These are phyloP conservation scores for Penicillium sp. DNA, from an alignment of 2,329 filamentous ascomycete genomes.

Conservation along the genomic window DNA sequence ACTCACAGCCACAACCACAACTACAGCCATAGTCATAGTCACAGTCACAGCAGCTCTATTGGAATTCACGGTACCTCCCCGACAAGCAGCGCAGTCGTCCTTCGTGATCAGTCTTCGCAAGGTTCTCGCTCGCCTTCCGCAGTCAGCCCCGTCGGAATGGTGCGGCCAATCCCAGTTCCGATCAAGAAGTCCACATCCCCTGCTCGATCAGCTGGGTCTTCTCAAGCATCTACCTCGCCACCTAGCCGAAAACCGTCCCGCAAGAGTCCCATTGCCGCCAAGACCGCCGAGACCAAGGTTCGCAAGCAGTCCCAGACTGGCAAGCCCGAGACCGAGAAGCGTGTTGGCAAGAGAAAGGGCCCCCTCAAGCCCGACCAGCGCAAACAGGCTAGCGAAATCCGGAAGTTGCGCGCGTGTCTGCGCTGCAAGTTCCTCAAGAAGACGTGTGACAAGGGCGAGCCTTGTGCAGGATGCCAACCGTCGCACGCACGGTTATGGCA, in stretches of 20 bases:
- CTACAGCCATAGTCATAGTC: conserved; percentile 9
- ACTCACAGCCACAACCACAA: conserved; percentile 28
- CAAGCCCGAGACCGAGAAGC: conserved; percentile 90
- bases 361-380: conserved; percentile 89
- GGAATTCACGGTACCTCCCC: conserved; percentile 25
- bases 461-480: conserved; percentile 90
- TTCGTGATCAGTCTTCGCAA: conserved; percentile 43
- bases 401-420: conserved; percentile 88
- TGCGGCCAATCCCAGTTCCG: conserved; percentile 61
- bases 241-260: conserved; percentile 64
- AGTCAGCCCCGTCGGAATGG: conserved; percentile 66
- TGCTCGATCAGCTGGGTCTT: conserved; percentile 58
- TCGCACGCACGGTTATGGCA: conserved; percentile 96
- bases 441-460: conserved; percentile 96
- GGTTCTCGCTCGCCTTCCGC: conserved; percentile 46
- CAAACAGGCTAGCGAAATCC: conserved; percentile 94
- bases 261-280: conserved; percentile 74
- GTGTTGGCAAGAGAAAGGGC: conserved; percentile 84
- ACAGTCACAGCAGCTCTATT: conserved; percentile 12
- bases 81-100: conserved; percentile 30
- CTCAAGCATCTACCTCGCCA: conserved; percentile 61
- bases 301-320: conserved; percentile 69
- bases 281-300: conserved; percentile 79
- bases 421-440: conserved; percentile 99
- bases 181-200: conserved; percentile 50